Base-by-base conservation (phyloP, 306 rosid species). In the Quercus parvula region DNA sequence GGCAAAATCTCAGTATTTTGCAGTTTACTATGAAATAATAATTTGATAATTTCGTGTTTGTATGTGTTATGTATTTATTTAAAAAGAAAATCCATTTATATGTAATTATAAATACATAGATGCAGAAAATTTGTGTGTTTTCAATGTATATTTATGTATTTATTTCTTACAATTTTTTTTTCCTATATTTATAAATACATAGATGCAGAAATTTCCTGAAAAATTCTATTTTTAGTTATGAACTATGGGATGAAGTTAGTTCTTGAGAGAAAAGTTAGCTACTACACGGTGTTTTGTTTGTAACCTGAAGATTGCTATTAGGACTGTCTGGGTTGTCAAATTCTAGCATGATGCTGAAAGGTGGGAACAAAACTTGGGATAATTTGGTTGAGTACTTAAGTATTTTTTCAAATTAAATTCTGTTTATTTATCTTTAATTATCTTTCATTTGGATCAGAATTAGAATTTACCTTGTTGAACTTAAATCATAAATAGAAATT, bases 401-500 rank as follows among this genome's bases (percentile, higher is more conserved):
- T 35, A 30, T 68, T 15, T 9, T 46, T 35, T 68, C 51, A 68
- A 35, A 6, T 33, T 18, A 10, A 46, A 68, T 19, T 19, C 20
- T 68, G 20, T 6, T 1, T 67, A 5, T 17, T 58, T 41, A 41
- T 58, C 64, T 18, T 15, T 6, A 25, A 58, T 22, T 58, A n/a
- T 67, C 25, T 12, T 28, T 33, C n/a, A 52, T 70, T 20, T 54
- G 85, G 27, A 11, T 80, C 67, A 77, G 83, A 52, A 64, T 61
- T 77, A 5, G 59, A 66, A 35, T 56, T 31, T 78, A 68, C 66
- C 82, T 58, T 49, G 75, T 84, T 78, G 79, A 78, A 70, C 97
- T 11, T 89, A 91, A 82, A 93, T 87, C 46, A 66, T 51, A 3
- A 46, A 54, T 74, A 95, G 98, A 95, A n/a, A 95, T 95, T 85